Evolutionary conservation across 306 rosid genomes (phyloP).

Genomic region (Lagenaria siceraria): DNA sequence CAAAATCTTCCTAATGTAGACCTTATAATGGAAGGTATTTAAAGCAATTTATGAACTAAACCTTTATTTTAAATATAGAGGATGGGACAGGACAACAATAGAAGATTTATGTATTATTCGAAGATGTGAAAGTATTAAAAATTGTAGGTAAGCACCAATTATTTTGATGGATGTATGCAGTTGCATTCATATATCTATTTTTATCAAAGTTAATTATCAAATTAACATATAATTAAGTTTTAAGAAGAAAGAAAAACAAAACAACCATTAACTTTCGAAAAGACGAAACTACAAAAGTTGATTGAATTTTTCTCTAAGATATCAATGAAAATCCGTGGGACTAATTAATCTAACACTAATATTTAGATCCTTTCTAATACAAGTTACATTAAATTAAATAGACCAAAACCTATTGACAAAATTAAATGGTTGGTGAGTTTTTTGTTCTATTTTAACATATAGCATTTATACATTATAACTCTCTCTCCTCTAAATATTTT

Average conservation of each 20-base stretch:
- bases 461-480: neutral
- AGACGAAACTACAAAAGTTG: neutral
- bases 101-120: neutral
- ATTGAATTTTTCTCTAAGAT: neutral
- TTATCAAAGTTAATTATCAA: neutral
- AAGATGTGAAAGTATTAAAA: neutral
- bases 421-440: neutral
- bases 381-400: neutral
- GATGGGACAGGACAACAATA: neutral
- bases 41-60: neutral
- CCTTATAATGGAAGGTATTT: neutral
- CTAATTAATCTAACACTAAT: neutral
- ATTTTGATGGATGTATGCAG: neutral
- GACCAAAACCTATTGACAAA: neutral
- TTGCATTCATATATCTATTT: neutral
- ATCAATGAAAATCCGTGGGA: neutral
- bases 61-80: neutral
- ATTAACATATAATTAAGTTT: neutral
- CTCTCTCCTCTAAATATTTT: neutral
- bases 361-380: neutral
- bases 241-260: neutral
- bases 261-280: neutral
- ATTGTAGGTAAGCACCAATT: neutral
- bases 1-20: neutral
- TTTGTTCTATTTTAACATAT: neutral